Evolutionary conservation across 2,329 filamentous ascomycete genomes (phyloP).

Genomic region (Ophiostoma angusticollis): DNA sequence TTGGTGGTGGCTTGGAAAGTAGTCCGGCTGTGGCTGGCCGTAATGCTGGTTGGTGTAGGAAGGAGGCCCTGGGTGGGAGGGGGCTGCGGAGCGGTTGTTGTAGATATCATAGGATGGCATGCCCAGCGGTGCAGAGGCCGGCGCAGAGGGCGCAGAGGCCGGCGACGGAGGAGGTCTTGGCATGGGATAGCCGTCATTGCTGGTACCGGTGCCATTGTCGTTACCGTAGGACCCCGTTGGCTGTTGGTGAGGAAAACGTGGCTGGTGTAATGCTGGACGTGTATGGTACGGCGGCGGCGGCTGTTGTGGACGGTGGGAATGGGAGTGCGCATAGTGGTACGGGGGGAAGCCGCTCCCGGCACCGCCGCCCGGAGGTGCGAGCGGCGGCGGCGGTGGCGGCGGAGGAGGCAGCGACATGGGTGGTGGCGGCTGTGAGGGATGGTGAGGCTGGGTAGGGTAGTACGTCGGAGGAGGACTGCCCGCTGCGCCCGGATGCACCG

Average conservation of each 20-base stretch:
- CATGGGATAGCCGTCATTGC: slow-evolving; percentile 11
- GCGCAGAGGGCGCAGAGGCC: slow-evolving; percentile 6
- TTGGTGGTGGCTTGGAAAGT: slow-evolving; percentile 8
- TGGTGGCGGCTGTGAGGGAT: slow-evolving; percentile 15
- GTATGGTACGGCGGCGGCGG: no score
- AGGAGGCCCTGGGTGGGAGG: background rate
- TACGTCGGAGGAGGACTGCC: slow-evolving; percentile 19
- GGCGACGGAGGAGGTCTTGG: slow-evolving; percentile 10
- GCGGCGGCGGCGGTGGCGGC: slow-evolving; percentile 13
- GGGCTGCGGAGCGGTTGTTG: slow-evolving; percentile 1
- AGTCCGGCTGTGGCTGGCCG: slow-evolving; percentile 6
- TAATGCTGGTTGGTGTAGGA: slow-evolving; percentile 12
- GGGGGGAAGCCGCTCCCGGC: background rate
- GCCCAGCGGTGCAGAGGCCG: slow-evolving; percentile 11
- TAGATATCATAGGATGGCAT: slow-evolving; percentile 10
- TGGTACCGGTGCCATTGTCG: no score
- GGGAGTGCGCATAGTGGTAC: background rate
- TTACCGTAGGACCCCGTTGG: no score
- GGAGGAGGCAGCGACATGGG: slow-evolving; percentile 13
- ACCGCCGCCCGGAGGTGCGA: slow-evolving; percentile 8
- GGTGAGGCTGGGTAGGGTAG: slow-evolving; percentile 18
- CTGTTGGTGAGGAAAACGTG: no score
- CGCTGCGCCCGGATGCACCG: slow-evolving; percentile 21
- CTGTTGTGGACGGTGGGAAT: background rate
- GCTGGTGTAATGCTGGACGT: no score